Evolutionary conservation across 2,329 filamentous ascomycete species (phyloP), one percentile per base, ranked within the genome.

Genomic region (Microdochium bolleyi): DNA sequence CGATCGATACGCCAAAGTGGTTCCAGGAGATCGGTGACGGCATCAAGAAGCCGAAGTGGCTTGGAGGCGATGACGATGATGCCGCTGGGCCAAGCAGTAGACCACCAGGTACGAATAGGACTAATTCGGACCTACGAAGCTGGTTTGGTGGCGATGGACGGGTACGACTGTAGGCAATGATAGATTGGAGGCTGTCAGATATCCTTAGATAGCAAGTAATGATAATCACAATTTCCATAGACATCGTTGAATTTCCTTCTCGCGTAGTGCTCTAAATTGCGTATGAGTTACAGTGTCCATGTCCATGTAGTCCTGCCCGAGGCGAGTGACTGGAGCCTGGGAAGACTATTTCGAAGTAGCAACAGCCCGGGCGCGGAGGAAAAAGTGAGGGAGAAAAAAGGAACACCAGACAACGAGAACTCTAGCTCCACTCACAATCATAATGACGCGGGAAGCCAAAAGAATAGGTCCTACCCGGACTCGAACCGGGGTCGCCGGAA

Each of bases 1-100:
- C 84, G 0, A 79, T 90, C 2, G 87, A 91, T 51, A 79, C 85
- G 27, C 92, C 94, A 0, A 84, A 84, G 57, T 97, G 92, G 91
- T 73, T 96, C 57, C 80, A 84, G 60, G 86, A 88, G 24, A 75
- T 89, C 25, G 80, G 83, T 1, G 77, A 81, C 54, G 80, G 79
- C 9, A 81, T 92, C 68, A 89, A 85, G 68, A 82, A 85, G 64
- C 90, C 89, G 4, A 87, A 84, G 61, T 95, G 90, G 90, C 88
- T 94, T 82, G 80, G 82, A 19, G 80, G 79, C 24, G 78, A 81
- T 51, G 77, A 77, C 11, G 73, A 70, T 16, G 67, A 60, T 16
- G 62, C 62, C 2, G 62, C 64, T 4, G 62, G 64, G 19, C 10
- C 10, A 11, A 49, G 48, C 24, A 49, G 24, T 30, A 61, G 54